Evolutionary conservation across 1,139 yeast species (phyloP).

Genomic region (Kodamaea sp.): DNA sequence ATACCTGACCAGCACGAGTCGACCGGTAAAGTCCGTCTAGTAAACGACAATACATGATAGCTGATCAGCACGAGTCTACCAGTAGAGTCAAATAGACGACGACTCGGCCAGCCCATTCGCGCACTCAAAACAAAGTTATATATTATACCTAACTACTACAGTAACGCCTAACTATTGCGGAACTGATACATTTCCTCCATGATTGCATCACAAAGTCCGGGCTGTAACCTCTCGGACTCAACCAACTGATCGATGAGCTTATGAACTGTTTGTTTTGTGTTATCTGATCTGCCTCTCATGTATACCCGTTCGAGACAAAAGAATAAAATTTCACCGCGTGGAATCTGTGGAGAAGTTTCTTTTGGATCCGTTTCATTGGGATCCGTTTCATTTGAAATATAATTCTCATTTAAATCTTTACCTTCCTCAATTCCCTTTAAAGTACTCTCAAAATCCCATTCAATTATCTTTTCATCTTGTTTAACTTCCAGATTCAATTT

Average conservation of each 20-base stretch:
- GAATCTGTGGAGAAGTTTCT: background rate
- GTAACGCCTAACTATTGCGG: no score
- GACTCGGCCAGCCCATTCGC: no score
- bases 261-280: slow-evolving; percentile 44
- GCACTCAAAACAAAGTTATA: no score
- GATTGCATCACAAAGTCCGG: slow-evolving; percentile 64
- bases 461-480: slow-evolving; percentile 1
- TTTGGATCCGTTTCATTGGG: slow-evolving; percentile 1
- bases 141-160: no score
- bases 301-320: slow-evolving; percentile 43
- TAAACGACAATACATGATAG: no score
- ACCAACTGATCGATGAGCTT: slow-evolving; percentile 34
- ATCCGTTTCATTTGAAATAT: slow-evolving; percentile 4
- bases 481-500: slow-evolving; percentile 2
- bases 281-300: slow-evolving; percentile 44
- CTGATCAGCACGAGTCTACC: no score
- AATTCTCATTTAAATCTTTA: slow-evolving; percentile 4
- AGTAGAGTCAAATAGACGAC: no score
- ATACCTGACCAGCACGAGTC: no score
- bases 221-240: slow-evolving; percentile 48
- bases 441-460: slow-evolving; percentile 10
- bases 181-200: slow-evolving; percentile 46
- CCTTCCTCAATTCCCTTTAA: slow-evolving; percentile 4
- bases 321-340: slow-evolving; percentile 27
- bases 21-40: no score